Base-by-base conservation (phyloP, 2,329 filamentous ascomycete genomes). In the Achaetomium macrosporum region DNA sequence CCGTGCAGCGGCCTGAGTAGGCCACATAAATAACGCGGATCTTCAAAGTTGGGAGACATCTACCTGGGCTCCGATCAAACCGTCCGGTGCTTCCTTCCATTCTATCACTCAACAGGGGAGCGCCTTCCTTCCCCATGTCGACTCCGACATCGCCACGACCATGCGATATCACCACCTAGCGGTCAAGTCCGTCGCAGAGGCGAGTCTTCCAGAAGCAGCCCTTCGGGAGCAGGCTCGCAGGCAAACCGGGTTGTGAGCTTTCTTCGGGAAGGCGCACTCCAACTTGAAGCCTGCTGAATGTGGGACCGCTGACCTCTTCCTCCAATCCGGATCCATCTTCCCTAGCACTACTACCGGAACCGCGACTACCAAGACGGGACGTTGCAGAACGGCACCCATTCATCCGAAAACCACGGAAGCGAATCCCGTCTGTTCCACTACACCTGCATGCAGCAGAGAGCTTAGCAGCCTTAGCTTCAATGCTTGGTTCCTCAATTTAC, bases 131-230 rank as follows among this genome's bases (percentile, higher is more conserved):
- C 25, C 25, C 25, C 7, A 4, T 25, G 25, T 7, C 4, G 25
- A 25, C 25, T 25, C 25, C 25, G 25, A n/a, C n/a, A n/a, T n/a
- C 25, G 25, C 25, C 25, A 25, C 7, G 25, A n/a, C 25, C 4
- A 25, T 7, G 25, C 4, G 25, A 25, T 25, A 4, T 25, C 7
- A 25, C 25, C 7, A 7, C 25, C 4, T 25, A 7, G 25, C 7
- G 25, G 25, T 25, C 25, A 25, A 25, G 25, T 25, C 25, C 7
- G 15, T n/a, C n/a, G 9, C 25, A n/a, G n/a, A 49, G 41, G 10
- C 25, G 36, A 29, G 41, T 13, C 15, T 45, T 49, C 51, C 33
- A 11, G 39, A 53, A 53, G 4, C 45, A 35, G 41, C 36, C 9
- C 25, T 3, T 6, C 17, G 19, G 42, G 15, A 19, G 19, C n/a